These are phyloP conservation scores for Zalaria sp. DNA, from an alignment of 2,329 filamentous ascomycete genomes.

Conservation along the genomic window DNA sequence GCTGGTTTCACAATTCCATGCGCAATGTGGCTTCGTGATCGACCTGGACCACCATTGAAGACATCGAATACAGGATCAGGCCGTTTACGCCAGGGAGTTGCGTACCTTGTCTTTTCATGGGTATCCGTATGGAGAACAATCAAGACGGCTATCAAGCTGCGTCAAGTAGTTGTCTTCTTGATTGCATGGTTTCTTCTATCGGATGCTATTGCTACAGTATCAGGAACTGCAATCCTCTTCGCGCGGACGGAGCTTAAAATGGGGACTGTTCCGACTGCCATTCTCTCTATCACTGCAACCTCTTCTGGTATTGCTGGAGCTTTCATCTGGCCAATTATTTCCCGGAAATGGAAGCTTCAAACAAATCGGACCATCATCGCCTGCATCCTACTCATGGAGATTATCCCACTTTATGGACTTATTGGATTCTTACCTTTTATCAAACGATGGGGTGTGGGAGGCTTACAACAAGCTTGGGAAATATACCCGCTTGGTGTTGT, in stretches of 20 bases:
- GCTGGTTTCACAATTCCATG: constrained; percentile 72
- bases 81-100: constrained; percentile 11
- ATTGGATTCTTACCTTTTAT: constrained; percentile 71
- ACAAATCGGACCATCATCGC: constrained; percentile 74
- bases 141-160: constrained; percentile 51
- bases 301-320: constrained; percentile 71
- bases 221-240: constrained; percentile 85
- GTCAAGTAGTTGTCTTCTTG: constrained; percentile 63
- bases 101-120: constrained; percentile 72
- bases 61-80: constrained; percentile 1
- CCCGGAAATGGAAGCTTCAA: constrained; percentile 48
- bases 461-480: constrained; percentile 78
- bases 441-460: constrained; percentile 55
- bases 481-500: constrained; percentile 80
- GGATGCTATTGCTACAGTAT: constrained; percentile 84
- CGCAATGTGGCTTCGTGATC: constrained; percentile 66
- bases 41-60: constrained; percentile 67
- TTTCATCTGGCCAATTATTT: constrained; percentile 72
- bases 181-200: constrained; percentile 83
- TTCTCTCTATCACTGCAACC: constrained; percentile 87
- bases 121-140: constrained; percentile 66
- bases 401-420: constrained; percentile 80
- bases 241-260: constrained; percentile 84
- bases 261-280: constrained; percentile 67
- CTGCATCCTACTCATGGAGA: constrained; percentile 72